These are phyloP conservation scores for Ascosphaera aggregata DNA, from an alignment of 2,329 filamentous ascomycete genomes.

Conservation along the genomic window DNA sequence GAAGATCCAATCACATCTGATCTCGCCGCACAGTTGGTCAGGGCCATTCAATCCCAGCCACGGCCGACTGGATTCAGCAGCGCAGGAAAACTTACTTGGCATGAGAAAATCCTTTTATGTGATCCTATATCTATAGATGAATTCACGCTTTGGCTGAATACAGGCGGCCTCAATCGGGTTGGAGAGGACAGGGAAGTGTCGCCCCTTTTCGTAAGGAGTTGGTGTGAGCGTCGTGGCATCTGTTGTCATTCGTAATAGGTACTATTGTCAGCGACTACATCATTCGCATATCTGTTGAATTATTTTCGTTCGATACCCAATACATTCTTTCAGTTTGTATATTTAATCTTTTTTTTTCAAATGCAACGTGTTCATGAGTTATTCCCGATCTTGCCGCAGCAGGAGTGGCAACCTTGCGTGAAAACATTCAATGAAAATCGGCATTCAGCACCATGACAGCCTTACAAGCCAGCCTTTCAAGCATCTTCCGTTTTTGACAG, in stretches of 20 bases:
- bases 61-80: constrained; percentile 14
- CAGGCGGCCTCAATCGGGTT: constrained; percentile 36
- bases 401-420: too few relatives aligned
- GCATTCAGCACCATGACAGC: too few relatives aligned
- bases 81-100: constrained; percentile 37
- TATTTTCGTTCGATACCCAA: too few relatives aligned
- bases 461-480: too few relatives aligned
- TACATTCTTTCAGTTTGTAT: too few relatives aligned
- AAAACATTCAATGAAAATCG: too few relatives aligned
- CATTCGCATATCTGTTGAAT: too few relatives aligned
- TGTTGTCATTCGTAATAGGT: constrained; percentile 52
- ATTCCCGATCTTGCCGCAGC: too few relatives aligned
- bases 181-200: constrained; percentile 43
- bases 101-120: constrained; percentile 85
- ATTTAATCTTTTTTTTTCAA: too few relatives aligned
- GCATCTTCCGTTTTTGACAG: too few relatives aligned
- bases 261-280: too few relatives aligned
- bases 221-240: constrained; percentile 73
- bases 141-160: constrained; percentile 60
- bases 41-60: constrained; percentile 22
- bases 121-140: constrained; percentile 81
- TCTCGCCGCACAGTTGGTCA: constrained; percentile 25
- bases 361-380: too few relatives aligned
- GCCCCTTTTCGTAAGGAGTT: constrained; percentile 49
- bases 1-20: constrained; percentile 10